phyloP scores from a whole-genome alignment of 257 asterid species.

The Vinca minor region DNA sequence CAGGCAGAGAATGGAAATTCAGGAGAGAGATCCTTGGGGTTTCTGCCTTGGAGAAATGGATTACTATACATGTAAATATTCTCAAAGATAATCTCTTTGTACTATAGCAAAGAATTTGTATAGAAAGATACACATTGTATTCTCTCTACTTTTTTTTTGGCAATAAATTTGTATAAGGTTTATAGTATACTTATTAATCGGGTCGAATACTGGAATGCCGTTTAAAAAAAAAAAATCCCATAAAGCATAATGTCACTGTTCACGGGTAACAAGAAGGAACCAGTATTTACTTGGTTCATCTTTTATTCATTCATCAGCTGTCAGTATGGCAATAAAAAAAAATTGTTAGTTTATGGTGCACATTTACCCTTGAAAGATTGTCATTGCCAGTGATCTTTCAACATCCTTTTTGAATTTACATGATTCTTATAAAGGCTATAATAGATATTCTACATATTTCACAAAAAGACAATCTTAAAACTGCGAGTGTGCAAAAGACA shows the following conservation, averaged over 20 bases:
- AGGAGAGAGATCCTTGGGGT: constrained; percentile 2
- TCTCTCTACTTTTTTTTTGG: constrained; percentile 14
- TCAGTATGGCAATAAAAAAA: constrained; percentile 4
- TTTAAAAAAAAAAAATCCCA: too few relatives aligned
- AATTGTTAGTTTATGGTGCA: constrained; percentile 7
- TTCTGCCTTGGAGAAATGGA: constrained; percentile 14
- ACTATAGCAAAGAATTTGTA: constrained; percentile 17
- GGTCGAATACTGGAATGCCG: too few relatives aligned
- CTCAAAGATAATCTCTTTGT: constrained; percentile 18
- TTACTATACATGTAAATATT: constrained; percentile 23
- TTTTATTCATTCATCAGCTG: too few relatives aligned
- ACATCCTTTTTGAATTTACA: constrained; percentile 39
- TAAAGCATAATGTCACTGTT: too few relatives aligned
- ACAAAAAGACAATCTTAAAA: constrained; percentile 51
- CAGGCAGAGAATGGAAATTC: not conserved
- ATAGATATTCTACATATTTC: constrained; percentile 39
- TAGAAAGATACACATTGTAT: constrained; percentile 8
- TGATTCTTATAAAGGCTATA: constrained; percentile 34
- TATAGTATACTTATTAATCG: too few relatives aligned
- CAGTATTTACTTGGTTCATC: not conserved
- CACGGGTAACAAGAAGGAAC: not conserved
- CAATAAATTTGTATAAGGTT: not conserved
- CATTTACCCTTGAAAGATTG: constrained; percentile 29
- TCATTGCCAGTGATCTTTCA: constrained; percentile 55
- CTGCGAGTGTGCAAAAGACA: constrained; percentile 57